Conservation (phyloP, 139 green algal genomes). For the Picocystis salinarum region DNA sequence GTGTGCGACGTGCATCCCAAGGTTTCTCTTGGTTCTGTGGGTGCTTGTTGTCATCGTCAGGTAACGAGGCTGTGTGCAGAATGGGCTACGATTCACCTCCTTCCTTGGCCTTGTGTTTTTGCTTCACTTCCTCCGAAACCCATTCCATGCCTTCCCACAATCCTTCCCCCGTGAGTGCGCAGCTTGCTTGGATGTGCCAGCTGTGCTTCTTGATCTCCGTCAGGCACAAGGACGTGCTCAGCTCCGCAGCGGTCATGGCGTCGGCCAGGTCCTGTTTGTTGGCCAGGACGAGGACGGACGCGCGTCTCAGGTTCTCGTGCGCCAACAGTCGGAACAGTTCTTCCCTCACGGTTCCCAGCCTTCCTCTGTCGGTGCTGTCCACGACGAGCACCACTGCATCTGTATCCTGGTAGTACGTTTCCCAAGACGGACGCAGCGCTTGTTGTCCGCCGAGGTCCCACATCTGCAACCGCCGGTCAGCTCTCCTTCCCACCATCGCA, state of each 20-base stretch:
- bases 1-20: too few relatives aligned
- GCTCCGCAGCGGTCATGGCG: conserved; percentile 8
- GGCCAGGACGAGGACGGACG: conserved; percentile 15
- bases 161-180: conserved; percentile 39
- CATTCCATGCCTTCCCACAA: conserved; percentile 47
- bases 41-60: too few relatives aligned
- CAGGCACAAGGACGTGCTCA: conserved; percentile 6
- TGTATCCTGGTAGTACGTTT: conserved; percentile 61
- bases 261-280: conserved; percentile 18
- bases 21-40: too few relatives aligned
- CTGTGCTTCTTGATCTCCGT: conserved; percentile 25
- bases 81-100: too few relatives aligned
- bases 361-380: conserved; percentile 66
- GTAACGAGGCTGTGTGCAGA: too few relatives aligned
- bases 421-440: conserved; percentile 64
- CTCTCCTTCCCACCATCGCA: too few relatives aligned
- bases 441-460: conserved; percentile 79
- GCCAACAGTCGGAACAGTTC: conserved; percentile 54
- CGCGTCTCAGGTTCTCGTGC: conserved; percentile 28
- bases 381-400: conserved; percentile 66
- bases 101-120: neutral
- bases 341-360: conserved; percentile 37
- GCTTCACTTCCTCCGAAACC: conserved; percentile 18
- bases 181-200: conserved; percentile 50
- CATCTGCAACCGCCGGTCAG: conserved; percentile 15